These are phyloP conservation scores for Aspergillus funiculosus DNA, from an alignment of 495 filamentous ascomycete genomes.

Conservation along the genomic window DNA sequence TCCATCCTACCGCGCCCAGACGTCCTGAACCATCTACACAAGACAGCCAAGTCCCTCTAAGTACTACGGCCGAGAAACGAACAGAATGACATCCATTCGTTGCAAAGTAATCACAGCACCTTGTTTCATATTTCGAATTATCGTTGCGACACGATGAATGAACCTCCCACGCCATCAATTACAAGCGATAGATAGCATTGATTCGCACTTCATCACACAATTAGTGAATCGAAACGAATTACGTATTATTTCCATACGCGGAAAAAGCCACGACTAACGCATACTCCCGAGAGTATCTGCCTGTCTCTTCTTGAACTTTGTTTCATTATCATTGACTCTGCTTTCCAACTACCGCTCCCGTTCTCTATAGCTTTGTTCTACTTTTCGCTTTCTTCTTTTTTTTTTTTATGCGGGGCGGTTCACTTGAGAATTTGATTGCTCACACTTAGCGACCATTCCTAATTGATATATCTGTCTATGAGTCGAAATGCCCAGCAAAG, in stretches of 20 bases:
- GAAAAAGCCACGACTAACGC: slow-evolving; percentile 12
- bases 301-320: neutral
- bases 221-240: slow-evolving; percentile 12
- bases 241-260: slow-evolving; percentile 5
- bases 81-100: slow-evolving; percentile 15
- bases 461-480: slow-evolving; percentile 9
- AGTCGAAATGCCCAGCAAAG: slow-evolving; percentile 3
- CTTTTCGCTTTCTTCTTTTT: neutral
- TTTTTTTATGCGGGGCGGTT: slow-evolving; percentile 6
- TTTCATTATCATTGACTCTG: neutral
- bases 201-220: slow-evolving; percentile 4
- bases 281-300: slow-evolving; percentile 1
- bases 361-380: neutral
- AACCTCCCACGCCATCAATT: slow-evolving; percentile 16
- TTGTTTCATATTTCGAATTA: slow-evolving; percentile 10
- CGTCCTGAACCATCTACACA: slow-evolving; percentile 13
- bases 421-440: slow-evolving; percentile 13
- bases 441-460: slow-evolving; percentile 8
- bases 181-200: slow-evolving; percentile 20
- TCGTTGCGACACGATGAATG: slow-evolving; percentile 20
- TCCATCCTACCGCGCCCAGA: slow-evolving; percentile 15
- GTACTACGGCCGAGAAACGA: slow-evolving; percentile 17
- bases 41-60: slow-evolving; percentile 10
- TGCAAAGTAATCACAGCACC: slow-evolving; percentile 1
- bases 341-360: neutral